A percentile compares a stretch with the other conserved stretches of the same genome.
These are phyloP conservation scores for Daldinia caldariorum DNA, from an alignment of 495 filamentous ascomycete genomes.

Conservation along the genomic window DNA sequence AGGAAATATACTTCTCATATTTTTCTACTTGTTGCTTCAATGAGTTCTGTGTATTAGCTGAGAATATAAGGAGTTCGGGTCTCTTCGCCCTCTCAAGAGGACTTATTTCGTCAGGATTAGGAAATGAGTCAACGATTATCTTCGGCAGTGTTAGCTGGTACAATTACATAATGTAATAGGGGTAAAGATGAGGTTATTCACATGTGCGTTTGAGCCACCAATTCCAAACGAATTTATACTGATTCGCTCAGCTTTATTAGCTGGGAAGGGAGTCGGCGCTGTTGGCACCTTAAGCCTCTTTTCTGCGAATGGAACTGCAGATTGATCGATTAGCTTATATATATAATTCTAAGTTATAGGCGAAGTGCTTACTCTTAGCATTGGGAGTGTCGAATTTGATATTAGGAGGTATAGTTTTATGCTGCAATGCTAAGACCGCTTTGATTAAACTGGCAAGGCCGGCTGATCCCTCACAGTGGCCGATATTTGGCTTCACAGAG, in stretches of 20 bases:
- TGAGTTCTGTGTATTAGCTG: conserved; percentile 40
- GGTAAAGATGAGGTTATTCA: conserved; percentile 16
- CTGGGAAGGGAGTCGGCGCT: conserved; percentile 35
- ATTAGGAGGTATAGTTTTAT: conserved; percentile 52
- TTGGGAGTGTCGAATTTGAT: conserved; percentile 47
- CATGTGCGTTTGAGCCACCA: conserved; percentile 62
- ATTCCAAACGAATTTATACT: conserved; percentile 61
- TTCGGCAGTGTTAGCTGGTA: not conserved
- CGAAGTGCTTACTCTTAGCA: conserved; percentile 43
- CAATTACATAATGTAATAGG: not conserved
- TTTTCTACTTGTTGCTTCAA: conserved; percentile 28
- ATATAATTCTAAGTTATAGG: not conserved
- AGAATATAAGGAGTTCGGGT: conserved; percentile 41
- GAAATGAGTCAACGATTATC: not conserved
- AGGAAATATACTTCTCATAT: conserved; percentile 32
- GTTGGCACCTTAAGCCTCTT: conserved; percentile 41
- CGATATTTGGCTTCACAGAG: conserved; percentile 61
- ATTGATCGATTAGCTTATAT: conserved; percentile 17
- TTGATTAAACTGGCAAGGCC: conserved; percentile 64
- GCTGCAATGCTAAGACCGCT: conserved; percentile 59
- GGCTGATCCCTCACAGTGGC: conserved; percentile 60
- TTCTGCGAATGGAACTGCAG: conserved; percentile 39
- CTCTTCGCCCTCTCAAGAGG: not conserved
- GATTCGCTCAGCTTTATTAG: conserved; percentile 38
- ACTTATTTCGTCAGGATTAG: not conserved